These are phyloP conservation scores for Hymenoscyphus infarciens DNA, from an alignment of 2,329 filamentous ascomycete species.

Conservation along the genomic window DNA sequence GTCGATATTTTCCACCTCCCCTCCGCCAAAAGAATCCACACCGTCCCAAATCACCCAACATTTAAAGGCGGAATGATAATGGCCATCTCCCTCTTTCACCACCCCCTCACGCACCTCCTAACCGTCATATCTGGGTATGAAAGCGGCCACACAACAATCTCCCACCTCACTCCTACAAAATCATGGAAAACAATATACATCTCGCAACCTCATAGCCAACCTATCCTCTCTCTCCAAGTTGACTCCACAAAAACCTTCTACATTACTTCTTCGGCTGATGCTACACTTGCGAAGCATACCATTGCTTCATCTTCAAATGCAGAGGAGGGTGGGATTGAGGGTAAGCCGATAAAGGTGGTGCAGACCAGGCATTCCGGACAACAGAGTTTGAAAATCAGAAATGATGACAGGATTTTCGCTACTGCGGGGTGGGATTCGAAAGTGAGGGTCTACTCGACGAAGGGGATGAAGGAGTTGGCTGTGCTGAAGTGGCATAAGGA, in stretches of 20 bases:
- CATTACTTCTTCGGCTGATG: slow-evolving; percentile 79
- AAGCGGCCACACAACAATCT: slow-evolving; percentile 70
- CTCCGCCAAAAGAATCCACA: slow-evolving; percentile 64
- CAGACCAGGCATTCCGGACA: slow-evolving; percentile 90
- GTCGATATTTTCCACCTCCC: slow-evolving; percentile 85
- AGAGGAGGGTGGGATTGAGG: background rate
- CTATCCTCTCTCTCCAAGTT: slow-evolving; percentile 69
- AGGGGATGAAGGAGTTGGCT: slow-evolving; percentile 80
- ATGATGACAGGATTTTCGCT: slow-evolving; percentile 78
- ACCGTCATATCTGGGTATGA: slow-evolving; percentile 78
- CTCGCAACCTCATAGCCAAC: slow-evolving; percentile 69
- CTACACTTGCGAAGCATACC: slow-evolving; percentile 71
- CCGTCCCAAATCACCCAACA: slow-evolving; percentile 43
- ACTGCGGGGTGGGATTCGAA: slow-evolving; percentile 91
- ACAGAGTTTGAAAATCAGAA: slow-evolving; percentile 72
- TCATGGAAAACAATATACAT: slow-evolving; percentile 58
- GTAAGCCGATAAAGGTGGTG: slow-evolving; percentile 51
- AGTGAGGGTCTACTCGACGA: slow-evolving; percentile 75
- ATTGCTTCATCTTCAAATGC: slow-evolving; percentile 42
- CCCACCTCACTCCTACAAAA: slow-evolving; percentile 34
- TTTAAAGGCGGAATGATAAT: slow-evolving; percentile 78
- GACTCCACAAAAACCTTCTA: slow-evolving; percentile 53
- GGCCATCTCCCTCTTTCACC: slow-evolving; percentile 64
- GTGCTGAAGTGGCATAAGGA: slow-evolving; percentile 93
- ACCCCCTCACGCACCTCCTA: slow-evolving; percentile 42